These are phyloP conservation scores for Dactylonectria macrodidyma DNA, from an alignment of 2,329 filamentous ascomycete genomes.

Conservation along the genomic window DNA sequence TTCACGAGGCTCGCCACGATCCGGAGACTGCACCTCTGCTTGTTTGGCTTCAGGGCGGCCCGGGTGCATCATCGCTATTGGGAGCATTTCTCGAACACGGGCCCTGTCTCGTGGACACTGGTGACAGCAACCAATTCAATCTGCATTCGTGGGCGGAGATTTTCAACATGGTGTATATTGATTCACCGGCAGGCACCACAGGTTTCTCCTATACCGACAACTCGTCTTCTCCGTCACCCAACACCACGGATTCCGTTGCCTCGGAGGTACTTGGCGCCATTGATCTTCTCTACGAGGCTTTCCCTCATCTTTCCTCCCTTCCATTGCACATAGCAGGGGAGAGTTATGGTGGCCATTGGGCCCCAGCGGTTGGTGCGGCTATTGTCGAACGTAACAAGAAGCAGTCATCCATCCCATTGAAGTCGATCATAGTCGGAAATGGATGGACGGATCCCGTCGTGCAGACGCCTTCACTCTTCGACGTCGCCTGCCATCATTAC, in stretches of 20 bases:
- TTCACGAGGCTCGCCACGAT: not conserved
- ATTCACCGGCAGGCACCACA: not conserved
- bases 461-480: not conserved
- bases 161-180: not conserved
- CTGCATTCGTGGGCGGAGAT: not conserved
- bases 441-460: not conserved
- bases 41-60: not conserved
- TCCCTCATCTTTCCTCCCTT: not conserved
- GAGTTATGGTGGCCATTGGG: not conserved
- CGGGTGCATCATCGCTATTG: not conserved
- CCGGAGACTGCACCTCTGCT: not conserved
- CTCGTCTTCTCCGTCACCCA: not conserved
- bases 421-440: not conserved
- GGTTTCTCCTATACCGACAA: not conserved
- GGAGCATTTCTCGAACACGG: not conserved
- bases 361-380: not conserved
- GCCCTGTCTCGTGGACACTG: not conserved
- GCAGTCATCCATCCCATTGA: not conserved
- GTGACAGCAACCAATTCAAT: too few species aligned
- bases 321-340: not conserved
- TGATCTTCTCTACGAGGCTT: not conserved
- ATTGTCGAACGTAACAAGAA: not conserved
- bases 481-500: not conserved
- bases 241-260: not conserved
- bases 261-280: not conserved